Conservation (phyloP, 2,329 filamentous ascomycete species). For the Dactylellina leptospora region DNA sequence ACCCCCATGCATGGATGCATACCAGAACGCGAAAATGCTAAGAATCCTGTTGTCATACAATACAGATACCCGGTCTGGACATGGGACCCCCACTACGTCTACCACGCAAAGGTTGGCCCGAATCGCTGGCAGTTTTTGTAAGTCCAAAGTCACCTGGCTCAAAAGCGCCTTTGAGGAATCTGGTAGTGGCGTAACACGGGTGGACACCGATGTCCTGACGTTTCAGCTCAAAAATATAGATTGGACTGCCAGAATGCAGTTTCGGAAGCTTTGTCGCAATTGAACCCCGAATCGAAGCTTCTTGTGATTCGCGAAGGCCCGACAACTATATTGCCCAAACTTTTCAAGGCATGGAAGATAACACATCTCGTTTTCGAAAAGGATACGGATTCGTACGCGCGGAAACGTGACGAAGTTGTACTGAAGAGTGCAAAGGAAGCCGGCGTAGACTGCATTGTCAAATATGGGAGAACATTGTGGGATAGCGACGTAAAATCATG, state of each 20-base stretch:
- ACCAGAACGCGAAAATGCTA: not conserved
- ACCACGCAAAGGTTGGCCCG: conserved; percentile 72
- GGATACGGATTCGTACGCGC: conserved; percentile 77
- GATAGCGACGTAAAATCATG: conserved; percentile 69
- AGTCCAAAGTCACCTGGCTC: too few relatives aligned
- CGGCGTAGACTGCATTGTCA: conserved; percentile 73
- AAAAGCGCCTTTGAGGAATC: not conserved
- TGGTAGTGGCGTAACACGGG: too few relatives aligned
- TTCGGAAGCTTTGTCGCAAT: conserved; percentile 71
- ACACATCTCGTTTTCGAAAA: conserved; percentile 82
- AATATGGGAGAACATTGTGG: conserved; percentile 74
- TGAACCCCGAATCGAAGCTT: conserved; percentile 76
- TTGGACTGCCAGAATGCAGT: conserved; percentile 78
- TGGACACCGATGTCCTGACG: too few relatives aligned
- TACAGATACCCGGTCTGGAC: conserved; percentile 73
- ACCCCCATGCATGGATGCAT: too few relatives aligned
- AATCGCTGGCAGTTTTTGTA: conserved; percentile 79
- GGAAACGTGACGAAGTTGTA: conserved; percentile 71
- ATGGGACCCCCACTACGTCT: conserved; percentile 84
- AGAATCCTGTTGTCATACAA: not conserved
- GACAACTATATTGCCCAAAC: conserved; percentile 74
- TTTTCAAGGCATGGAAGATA: conserved; percentile 77
- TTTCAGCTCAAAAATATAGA: too few relatives aligned
- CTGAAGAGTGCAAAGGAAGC: conserved; percentile 69
- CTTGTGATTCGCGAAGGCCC: conserved; percentile 77